These are phyloP conservation scores for Boletus rufocinnamomeus DNA, from an alignment of 768 basidiomycete genomes.

Conservation along the genomic window DNA sequence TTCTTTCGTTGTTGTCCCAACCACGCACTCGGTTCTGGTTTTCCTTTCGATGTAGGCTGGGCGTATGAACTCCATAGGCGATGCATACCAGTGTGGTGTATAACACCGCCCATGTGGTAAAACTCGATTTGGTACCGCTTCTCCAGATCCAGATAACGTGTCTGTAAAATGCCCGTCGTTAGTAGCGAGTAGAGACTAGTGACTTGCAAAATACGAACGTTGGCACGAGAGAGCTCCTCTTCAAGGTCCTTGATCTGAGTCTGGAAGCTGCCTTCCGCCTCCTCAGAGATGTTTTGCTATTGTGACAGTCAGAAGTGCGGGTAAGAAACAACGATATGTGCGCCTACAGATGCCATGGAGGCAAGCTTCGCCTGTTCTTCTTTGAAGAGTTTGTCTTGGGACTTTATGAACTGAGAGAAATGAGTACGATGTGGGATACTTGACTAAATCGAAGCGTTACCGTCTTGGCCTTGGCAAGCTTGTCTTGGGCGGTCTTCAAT, in stretches of 20 bases:
- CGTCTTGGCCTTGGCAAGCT: slow-evolving; percentile 76
- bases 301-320: slow-evolving; percentile 7
- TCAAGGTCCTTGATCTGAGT: slow-evolving; percentile 65
- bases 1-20: slow-evolving; percentile 64
- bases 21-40: slow-evolving; percentile 65
- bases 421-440: slow-evolving; percentile 3
- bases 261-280: slow-evolving; percentile 66
- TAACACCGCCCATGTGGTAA: slow-evolving; percentile 73
- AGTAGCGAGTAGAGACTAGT: not conserved
- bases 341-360: slow-evolving; percentile 46
- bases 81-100: slow-evolving; percentile 71
- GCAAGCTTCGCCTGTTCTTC: slow-evolving; percentile 69
- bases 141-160: slow-evolving; percentile 53
- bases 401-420: slow-evolving; percentile 78
- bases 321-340: slow-evolving; percentile 3
- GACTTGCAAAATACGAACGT: slow-evolving; percentile 37
- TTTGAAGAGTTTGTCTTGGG: slow-evolving; percentile 87
- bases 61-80: slow-evolving; percentile 62
- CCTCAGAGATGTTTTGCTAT: slow-evolving; percentile 60
- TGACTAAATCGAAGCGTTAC: slow-evolving; percentile 39
- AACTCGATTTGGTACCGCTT: slow-evolving; percentile 74
- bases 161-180: slow-evolving; percentile 35
- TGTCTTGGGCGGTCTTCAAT: slow-evolving; percentile 68
- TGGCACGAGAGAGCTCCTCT: slow-evolving; percentile 61
- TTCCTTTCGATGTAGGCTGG: slow-evolving; percentile 44